phyloP scores from a whole-genome alignment of 116 monocot genomes.

The Papilionanthe hybrid region DNA sequence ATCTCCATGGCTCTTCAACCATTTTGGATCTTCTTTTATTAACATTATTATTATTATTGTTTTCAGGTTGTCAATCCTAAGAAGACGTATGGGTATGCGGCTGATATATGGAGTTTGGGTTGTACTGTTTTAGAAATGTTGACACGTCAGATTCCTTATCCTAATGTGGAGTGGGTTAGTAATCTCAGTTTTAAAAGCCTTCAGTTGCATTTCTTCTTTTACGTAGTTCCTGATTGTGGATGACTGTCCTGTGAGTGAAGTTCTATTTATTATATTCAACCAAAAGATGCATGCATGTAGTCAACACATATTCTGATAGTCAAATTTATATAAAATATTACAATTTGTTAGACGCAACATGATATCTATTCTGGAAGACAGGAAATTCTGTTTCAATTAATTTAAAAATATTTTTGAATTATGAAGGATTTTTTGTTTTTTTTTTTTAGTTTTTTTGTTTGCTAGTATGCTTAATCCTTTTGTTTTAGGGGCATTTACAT shows the following conservation, averaged over 20 bases:
- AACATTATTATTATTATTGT: background rate
- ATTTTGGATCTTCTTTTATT: too few relatives aligned
- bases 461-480: background rate
- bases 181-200: background rate
- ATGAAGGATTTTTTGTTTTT: background rate
- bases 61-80: slow-evolving; percentile 64
- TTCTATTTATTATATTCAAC: background rate
- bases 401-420: background rate
- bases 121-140: slow-evolving; percentile 95
- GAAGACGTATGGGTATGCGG: slow-evolving; percentile 65
- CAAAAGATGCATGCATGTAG: background rate
- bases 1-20: too few relatives aligned
- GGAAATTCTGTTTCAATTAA: background rate
- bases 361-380: too few relatives aligned
- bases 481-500: too few relatives aligned
- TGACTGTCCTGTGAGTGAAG: background rate
- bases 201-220: background rate
- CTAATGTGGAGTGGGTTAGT: slow-evolving; percentile 85
- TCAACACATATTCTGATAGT: background rate
- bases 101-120: slow-evolving; percentile 98
- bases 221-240: background rate
- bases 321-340: background rate
- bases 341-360: background rate
- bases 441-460: background rate
- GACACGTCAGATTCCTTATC: slow-evolving; percentile 72